phyloP scores from a whole-genome alignment of 2,329 filamentous ascomycete genomes.

The Ilyonectria destructans region DNA sequence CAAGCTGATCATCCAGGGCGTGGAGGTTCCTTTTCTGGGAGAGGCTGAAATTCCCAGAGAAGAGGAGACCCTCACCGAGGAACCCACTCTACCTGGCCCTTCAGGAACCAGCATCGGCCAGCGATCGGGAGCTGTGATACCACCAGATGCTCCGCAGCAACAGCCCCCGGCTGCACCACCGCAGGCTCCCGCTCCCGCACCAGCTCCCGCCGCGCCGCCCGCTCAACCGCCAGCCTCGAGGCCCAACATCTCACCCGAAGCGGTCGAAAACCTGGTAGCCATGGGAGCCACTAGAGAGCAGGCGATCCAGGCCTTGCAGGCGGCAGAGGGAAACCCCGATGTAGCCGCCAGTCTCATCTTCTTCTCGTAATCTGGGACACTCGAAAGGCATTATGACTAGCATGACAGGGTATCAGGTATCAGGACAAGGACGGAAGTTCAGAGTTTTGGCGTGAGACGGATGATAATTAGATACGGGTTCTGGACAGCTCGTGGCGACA shows the following conservation, averaged over 20 bases:
- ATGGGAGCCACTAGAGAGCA: constrained; percentile 85
- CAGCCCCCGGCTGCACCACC: constrained; percentile 45
- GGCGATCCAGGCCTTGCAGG: constrained; percentile 86
- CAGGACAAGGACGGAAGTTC: constrained; percentile 20
- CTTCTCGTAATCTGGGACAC: constrained; percentile 44
- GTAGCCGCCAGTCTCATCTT: constrained; percentile 88
- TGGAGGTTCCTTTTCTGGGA: constrained; percentile 90
- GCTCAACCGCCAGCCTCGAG: constrained; percentile 47
- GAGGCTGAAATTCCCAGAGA: constrained; percentile 96
- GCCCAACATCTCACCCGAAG: constrained; percentile 69
- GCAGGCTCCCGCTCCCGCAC: constrained; percentile 44
- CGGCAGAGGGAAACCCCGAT: constrained; percentile 89
- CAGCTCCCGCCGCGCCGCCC: constrained; percentile 48
- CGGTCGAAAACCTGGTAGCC: constrained; percentile 82
- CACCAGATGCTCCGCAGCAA: constrained; percentile 44
- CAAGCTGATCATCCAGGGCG: constrained; percentile 88
- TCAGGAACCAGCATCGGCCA: constrained; percentile 92
- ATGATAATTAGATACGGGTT: constrained; percentile 45
- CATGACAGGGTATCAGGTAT: constrained; percentile 30
- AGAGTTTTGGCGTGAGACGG: constrained; percentile 33
- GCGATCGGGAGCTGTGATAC: constrained; percentile 81
- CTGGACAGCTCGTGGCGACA: constrained; percentile 28
- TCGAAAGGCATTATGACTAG: constrained; percentile 30
- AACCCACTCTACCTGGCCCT: constrained; percentile 88
- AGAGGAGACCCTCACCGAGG: constrained; percentile 82